These are phyloP conservation scores for Akebia trifoliata DNA, from an alignment of 164 flowering plant genomes.

Conservation along the genomic window DNA sequence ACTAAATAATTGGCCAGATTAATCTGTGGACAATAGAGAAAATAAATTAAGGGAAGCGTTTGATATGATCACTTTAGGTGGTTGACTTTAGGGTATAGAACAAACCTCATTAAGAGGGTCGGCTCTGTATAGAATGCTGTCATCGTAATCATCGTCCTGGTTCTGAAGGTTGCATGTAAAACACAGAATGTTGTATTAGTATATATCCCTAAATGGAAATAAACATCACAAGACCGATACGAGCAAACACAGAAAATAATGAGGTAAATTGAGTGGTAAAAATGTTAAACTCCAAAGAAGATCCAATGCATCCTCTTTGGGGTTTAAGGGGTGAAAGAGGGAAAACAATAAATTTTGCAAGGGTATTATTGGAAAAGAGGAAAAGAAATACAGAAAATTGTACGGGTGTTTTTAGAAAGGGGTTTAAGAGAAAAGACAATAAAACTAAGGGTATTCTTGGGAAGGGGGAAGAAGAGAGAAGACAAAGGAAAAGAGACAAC, in stretches of 20 bases:
- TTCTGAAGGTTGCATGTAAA: constrained; percentile 24
- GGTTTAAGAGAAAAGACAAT: too few relatives aligned
- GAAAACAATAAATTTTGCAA: too few relatives aligned
- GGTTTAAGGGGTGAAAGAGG: too few relatives aligned
- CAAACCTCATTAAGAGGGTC: constrained; percentile 86
- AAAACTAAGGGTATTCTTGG: too few relatives aligned
- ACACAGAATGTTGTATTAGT: constrained; percentile 7
- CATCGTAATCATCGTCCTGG: constrained; percentile 61
- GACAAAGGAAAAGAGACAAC: too few relatives aligned
- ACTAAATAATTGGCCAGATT: constrained; percentile 58
- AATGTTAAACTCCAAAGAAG: not conserved
- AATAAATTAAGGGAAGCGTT: not conserved
- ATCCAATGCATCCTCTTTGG: too few relatives aligned
- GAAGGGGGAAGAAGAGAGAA: too few relatives aligned
- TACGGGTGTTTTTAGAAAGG: too few relatives aligned
- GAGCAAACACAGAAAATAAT: not conserved
- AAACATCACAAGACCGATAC: not conserved
- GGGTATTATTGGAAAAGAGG: too few relatives aligned
- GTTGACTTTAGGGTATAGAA: not conserved
- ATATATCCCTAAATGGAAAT: not conserved
- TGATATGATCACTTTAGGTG: not conserved
- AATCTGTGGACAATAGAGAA: constrained; percentile 37
- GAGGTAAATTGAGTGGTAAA: too few relatives aligned
- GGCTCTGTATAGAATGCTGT: constrained; percentile 40
- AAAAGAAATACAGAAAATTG: too few relatives aligned